phyloP scores from a whole-genome alignment of 2,329 filamentous ascomycete species.

The Alternaria burnsii region DNA sequence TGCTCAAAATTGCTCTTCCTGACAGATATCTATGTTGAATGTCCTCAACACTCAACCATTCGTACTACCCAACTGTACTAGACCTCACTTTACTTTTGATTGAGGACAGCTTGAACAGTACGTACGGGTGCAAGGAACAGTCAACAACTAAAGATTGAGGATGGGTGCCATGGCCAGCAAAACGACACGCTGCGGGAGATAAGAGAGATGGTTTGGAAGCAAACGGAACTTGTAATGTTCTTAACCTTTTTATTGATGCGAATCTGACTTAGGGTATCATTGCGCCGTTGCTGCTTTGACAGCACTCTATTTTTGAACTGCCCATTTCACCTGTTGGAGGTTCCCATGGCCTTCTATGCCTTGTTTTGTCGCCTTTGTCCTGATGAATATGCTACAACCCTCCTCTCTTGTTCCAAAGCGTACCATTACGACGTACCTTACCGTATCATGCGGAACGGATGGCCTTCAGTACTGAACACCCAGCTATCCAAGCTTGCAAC shows the following conservation, averaged over 20 bases:
- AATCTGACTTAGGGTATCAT: not conserved
- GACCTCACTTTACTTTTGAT: not conserved
- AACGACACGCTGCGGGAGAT: not conserved
- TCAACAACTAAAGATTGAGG: too few species aligned
- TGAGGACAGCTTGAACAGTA: too few species aligned
- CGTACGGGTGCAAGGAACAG: too few species aligned
- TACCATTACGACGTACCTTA: constrained; percentile 14
- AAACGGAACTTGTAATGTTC: not conserved
- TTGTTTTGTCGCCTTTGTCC: not conserved
- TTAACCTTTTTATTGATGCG: not conserved
- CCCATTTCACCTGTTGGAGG: not conserved
- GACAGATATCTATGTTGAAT: not conserved
- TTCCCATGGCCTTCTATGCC: not conserved
- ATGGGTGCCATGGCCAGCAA: not conserved
- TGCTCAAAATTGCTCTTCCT: not conserved
- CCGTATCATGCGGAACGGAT: constrained; percentile 52
- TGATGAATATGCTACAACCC: not conserved
- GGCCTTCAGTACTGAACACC: constrained; percentile 57
- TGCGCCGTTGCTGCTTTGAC: not conserved
- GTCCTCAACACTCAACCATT: too few species aligned
- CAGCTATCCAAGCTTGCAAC: constrained; percentile 52
- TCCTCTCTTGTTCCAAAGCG: not conserved
- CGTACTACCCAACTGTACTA: too few species aligned
- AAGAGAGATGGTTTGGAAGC: not conserved
- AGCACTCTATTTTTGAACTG: not conserved